These are phyloP conservation scores for Alopecurus myosuroides DNA, from an alignment of 176 grass and related monocot genomes.

Conservation along the genomic window DNA sequence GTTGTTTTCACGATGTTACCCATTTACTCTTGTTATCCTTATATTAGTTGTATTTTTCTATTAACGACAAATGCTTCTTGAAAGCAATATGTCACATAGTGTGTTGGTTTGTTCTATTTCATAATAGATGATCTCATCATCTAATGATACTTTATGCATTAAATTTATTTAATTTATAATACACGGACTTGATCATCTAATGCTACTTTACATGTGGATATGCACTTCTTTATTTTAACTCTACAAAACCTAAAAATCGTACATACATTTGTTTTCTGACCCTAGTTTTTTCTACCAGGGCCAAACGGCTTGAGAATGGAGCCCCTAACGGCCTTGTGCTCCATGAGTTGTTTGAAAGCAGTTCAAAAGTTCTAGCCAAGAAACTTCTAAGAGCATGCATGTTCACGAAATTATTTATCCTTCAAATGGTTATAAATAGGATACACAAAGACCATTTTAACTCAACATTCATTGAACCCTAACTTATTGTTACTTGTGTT, in stretches of 20 bases:
- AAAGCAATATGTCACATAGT: background rate
- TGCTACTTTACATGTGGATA: background rate
- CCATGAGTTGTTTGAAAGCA: constrained; percentile 34
- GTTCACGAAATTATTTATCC: constrained; percentile 18
- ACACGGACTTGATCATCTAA: background rate
- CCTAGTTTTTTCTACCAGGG: constrained; percentile 27
- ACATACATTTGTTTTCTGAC: background rate
- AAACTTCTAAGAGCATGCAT: constrained; percentile 36
- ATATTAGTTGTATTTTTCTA: background rate
- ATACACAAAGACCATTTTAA: background rate
- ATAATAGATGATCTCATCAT: background rate
- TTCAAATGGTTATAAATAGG: background rate
- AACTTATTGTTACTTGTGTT: background rate
- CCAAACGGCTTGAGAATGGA: constrained; percentile 31
- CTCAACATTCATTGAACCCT: background rate
- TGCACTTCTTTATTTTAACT: background rate
- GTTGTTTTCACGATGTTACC: background rate
- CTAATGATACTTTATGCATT: background rate
- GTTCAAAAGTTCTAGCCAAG: constrained; percentile 15
- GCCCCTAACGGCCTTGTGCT: constrained; percentile 20
- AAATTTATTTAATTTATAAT: background rate
- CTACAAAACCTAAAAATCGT: background rate
- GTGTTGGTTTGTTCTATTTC: background rate
- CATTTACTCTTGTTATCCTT: background rate
- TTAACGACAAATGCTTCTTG: background rate